phyloP scores from a whole-genome alignment of 148 eudicot species.

The Tetragonia tetragonoides region DNA sequence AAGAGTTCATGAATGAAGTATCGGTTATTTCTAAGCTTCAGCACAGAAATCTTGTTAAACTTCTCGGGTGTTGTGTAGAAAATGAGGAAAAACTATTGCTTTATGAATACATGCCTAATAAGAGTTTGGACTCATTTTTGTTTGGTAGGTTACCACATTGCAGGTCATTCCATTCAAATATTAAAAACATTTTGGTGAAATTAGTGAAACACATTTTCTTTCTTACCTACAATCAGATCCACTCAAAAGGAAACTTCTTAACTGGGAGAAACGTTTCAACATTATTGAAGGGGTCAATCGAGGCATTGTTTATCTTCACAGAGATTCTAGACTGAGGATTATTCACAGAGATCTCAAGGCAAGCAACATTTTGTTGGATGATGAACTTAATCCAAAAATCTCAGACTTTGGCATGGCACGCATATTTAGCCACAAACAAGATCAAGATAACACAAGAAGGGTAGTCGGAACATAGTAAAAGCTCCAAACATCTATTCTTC shows the following conservation, averaged over 20 bases:
- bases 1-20: conserved; percentile 37
- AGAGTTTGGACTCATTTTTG: too few species aligned
- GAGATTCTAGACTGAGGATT: too few species aligned
- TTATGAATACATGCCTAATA: too few species aligned
- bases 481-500: neutral
- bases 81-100: conserved; percentile 25
- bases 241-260: conserved; percentile 16
- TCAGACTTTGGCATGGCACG: conserved; percentile 39
- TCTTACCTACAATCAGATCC: conserved; percentile 18
- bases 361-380: conserved; percentile 34
- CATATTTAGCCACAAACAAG: conserved; percentile 30
- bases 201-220: neutral
- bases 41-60: conserved; percentile 34
- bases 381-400: conserved; percentile 33
- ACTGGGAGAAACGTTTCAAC: conserved; percentile 27
- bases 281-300: too few species aligned
- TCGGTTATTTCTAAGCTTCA: conserved; percentile 33
- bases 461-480: conserved; percentile 38
- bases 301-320: too few species aligned
- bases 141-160: too few species aligned
- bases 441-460: conserved; percentile 32
- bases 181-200: too few species aligned
- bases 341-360: conserved; percentile 13
- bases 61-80: conserved; percentile 29
- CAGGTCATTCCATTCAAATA: too few species aligned